These are phyloP conservation scores for Sporothrix pallida DNA, from an alignment of 2,329 filamentous ascomycete genomes.

Conservation along the genomic window DNA sequence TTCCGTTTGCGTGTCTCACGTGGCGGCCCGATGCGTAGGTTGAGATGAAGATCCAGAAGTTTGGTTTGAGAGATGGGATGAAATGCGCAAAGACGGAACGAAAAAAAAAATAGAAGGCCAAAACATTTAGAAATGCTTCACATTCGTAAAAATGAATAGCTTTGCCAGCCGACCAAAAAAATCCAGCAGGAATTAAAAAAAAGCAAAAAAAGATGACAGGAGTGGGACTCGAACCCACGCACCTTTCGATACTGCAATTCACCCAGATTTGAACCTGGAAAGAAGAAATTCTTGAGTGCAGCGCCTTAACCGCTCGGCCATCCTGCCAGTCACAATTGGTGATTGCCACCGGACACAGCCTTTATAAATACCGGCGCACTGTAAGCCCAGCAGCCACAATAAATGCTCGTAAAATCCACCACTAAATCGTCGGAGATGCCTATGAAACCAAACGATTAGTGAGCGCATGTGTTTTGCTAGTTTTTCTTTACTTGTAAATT, in stretches of 20 bases:
- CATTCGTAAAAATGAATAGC: neutral
- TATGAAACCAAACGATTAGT: neutral
- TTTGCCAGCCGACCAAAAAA: slow-evolving; percentile 7
- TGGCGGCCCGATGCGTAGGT: neutral
- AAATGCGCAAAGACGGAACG: neutral
- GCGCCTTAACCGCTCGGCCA: slow-evolving; percentile 37
- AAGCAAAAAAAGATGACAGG: slow-evolving; percentile 31
- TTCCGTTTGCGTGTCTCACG: neutral
- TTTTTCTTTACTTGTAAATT: no score
- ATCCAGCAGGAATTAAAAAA: neutral
- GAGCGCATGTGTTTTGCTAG: no score
- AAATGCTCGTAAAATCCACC: neutral
- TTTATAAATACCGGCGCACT: slow-evolving; percentile 13
- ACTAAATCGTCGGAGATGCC: neutral
- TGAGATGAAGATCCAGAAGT: neutral
- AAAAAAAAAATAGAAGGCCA: neutral
- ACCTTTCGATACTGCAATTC: slow-evolving; percentile 37
- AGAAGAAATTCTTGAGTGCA: slow-evolving; percentile 36
- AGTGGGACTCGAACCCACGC: slow-evolving; percentile 38
- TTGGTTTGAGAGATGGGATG: neutral
- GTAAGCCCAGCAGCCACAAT: neutral
- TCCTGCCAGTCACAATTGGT: slow-evolving; percentile 31
- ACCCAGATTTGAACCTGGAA: slow-evolving; percentile 32
- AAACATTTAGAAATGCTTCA: neutral
- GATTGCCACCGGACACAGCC: neutral